Percentiles rank a stretch among this genome's conserved stretches.
These are phyloP conservation scores for Apiospora aurea DNA, from an alignment of 2,329 filamentous ascomycete genomes.

Conservation along the genomic window DNA sequence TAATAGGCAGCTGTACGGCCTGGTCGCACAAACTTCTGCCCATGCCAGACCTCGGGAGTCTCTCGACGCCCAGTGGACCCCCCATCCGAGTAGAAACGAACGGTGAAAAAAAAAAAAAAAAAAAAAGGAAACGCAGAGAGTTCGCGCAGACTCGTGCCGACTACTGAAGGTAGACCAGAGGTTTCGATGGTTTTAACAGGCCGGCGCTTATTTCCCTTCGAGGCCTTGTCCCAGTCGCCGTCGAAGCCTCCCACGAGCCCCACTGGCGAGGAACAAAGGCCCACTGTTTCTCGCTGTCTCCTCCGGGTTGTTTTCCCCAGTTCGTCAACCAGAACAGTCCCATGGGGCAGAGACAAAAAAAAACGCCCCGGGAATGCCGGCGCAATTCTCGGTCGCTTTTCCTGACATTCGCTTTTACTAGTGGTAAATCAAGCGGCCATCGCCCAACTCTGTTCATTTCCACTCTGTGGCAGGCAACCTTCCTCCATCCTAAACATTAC, in stretches of 20 bases:
- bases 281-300: neutral
- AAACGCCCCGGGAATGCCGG: conserved; percentile 7
- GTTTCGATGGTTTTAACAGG: neutral
- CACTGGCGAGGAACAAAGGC: no score
- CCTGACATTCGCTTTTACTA: neutral
- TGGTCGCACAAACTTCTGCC: neutral
- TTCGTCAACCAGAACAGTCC: neutral
- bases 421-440: neutral
- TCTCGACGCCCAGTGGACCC: neutral
- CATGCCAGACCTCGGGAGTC: no score
- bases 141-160: neutral
- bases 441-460: neutral
- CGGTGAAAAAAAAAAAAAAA: neutral
- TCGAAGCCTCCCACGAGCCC: no score
- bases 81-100: neutral
- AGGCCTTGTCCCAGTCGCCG: neutral
- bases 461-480: neutral
- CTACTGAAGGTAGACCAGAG: neutral
- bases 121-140: neutral
- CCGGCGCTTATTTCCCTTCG: neutral
- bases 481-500: neutral
- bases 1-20: neutral
- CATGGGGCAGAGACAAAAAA: neutral
- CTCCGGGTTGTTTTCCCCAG: conserved; percentile 3
- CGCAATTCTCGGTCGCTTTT: conserved; percentile 4